phyloP scores from a whole-genome alignment of 345 rosid genomes.

The Populus deltoides region DNA sequence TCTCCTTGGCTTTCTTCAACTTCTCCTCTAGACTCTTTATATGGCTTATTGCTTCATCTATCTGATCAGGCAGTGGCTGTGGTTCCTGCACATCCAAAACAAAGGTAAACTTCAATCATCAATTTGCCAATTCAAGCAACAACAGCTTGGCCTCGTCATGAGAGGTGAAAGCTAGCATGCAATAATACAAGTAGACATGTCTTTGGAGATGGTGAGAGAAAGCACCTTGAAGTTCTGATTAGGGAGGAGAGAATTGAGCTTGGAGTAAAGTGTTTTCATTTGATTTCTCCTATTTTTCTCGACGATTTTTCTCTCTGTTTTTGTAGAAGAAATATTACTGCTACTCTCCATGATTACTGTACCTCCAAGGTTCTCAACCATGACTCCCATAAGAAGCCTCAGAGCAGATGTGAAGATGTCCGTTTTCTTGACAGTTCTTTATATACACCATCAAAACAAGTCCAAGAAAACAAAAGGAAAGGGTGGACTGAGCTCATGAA shows the following conservation, averaged over 20 bases:
- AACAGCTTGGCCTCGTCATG: neutral
- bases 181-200: neutral
- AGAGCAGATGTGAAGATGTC: neutral
- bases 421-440: neutral
- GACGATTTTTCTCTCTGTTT: conserved; percentile 45
- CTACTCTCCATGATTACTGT: conserved; percentile 9
- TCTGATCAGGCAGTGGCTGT: conserved; percentile 43
- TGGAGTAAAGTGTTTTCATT: conserved; percentile 42
- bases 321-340: conserved; percentile 18
- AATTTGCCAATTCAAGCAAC: neutral
- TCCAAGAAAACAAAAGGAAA: neutral
- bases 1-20: conserved; percentile 32
- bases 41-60: conserved; percentile 50
- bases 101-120: neutral
- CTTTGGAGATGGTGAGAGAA: neutral
- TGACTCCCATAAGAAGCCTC: neutral
- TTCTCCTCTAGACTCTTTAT: conserved; percentile 36
- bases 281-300: conserved; percentile 56
- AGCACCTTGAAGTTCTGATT: conserved; percentile 27
- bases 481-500: neutral
- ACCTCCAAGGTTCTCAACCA: neutral
- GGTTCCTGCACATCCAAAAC: conserved; percentile 29
- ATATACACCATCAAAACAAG: neutral
- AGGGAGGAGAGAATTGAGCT: conserved; percentile 51
- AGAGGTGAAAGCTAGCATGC: neutral